A percentile compares a stretch with the other conserved stretches of the same genome.
Evolutionary conservation across 768 basidiomycete genomes (phyloP).

Genomic region (Ramaria sp.): DNA sequence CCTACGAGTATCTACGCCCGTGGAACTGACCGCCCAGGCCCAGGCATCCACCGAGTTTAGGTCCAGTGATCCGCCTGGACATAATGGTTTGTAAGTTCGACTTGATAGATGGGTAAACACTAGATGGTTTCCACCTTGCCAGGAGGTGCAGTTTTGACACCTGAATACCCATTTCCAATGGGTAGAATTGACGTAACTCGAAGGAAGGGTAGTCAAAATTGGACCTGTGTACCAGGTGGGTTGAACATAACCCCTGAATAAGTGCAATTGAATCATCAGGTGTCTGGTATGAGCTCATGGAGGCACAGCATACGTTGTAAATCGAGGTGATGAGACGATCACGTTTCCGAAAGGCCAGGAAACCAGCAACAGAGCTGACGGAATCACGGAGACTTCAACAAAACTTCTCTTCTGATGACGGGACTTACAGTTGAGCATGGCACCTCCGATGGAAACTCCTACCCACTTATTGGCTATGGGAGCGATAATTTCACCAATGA

Average conservation of each 20-base stretch:
- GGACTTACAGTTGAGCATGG: neutral
- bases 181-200: conserved; percentile 41
- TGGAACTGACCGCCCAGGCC: conserved; percentile 4
- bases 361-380: conserved; percentile 33
- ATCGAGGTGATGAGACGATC: conserved; percentile 43
- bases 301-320: conserved; percentile 40
- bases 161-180: conserved; percentile 62
- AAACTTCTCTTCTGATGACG: neutral
- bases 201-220: conserved; percentile 38
- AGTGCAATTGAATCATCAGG: neutral
- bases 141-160: conserved; percentile 49
- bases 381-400: neutral
- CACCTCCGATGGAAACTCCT: neutral
- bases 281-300: neutral
- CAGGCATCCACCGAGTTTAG: conserved; percentile 5
- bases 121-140: conserved; percentile 23
- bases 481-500: conserved; percentile 52
- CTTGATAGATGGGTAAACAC: too few species aligned
- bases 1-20: conserved; percentile 2
- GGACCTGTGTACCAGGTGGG: conserved; percentile 42
- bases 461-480: conserved; percentile 46
- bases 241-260: conserved; percentile 35
- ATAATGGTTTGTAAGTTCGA: too few species aligned
- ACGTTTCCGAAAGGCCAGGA: conserved; percentile 48
- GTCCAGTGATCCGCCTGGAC: conserved; percentile 14